Evolutionary conservation across 108 stramenopile species (phyloP).

Genomic region (Discostella pseudostelligera): DNA sequence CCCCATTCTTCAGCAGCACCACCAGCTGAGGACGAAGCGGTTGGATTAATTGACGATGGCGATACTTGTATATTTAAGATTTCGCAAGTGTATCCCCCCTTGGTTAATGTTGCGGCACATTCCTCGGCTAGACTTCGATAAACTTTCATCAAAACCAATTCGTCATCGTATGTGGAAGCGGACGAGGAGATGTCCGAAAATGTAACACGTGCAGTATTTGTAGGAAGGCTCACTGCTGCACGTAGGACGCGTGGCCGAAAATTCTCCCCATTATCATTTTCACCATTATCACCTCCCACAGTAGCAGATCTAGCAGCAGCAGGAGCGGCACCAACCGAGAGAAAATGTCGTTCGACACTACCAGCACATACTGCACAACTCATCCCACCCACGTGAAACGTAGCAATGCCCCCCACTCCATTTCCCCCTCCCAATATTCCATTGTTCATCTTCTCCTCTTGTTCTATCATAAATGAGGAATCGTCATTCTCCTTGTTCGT

Average conservation of each 20-base stretch:
- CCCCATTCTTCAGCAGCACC: slow-evolving; percentile 1
- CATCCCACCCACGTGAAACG: slow-evolving; percentile 64
- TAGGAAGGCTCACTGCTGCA: slow-evolving; percentile 54
- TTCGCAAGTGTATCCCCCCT: slow-evolving; percentile 59
- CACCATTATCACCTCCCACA: background rate
- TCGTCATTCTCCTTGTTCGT: background rate
- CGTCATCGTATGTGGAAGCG: background rate
- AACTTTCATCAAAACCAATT: slow-evolving; percentile 2
- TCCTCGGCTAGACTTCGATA: slow-evolving; percentile 34
- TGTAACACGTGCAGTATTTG: slow-evolving; percentile 43
- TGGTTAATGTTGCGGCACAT: slow-evolving; percentile 45
- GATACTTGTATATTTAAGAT: slow-evolving; percentile 23
- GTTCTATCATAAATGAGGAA: background rate
- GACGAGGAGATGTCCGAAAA: slow-evolving; percentile 16
- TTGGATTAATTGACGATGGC: background rate
- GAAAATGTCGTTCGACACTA: slow-evolving; percentile 54
- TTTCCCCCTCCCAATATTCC: background rate
- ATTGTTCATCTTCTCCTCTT: background rate
- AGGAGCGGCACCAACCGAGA: slow-evolving; percentile 10
- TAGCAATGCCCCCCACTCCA: slow-evolving; percentile 14
- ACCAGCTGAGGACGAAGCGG: slow-evolving; percentile 1
- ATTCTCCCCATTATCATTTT: background rate
- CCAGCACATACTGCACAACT: slow-evolving; percentile 71
- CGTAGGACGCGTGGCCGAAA: slow-evolving; percentile 20
- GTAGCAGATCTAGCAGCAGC: too few species aligned